These are phyloP conservation scores for Termitomyces titanicus DNA, from an alignment of 768 basidiomycete species.

Conservation along the genomic window DNA sequence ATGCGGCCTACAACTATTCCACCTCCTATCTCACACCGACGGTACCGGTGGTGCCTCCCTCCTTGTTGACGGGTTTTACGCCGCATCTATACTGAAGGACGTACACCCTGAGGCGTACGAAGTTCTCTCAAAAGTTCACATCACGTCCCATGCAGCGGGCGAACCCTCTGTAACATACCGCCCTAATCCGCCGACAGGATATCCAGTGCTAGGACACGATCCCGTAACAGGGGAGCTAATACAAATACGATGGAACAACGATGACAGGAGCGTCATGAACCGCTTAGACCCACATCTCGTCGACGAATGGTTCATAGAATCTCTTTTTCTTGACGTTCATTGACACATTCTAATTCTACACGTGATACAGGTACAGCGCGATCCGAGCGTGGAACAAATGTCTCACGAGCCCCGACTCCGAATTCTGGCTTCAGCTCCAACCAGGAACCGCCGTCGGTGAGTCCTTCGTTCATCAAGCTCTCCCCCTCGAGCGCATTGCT, in stretches of 20 bases:
- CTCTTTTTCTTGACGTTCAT: neutral
- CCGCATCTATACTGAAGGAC: slow-evolving; percentile 73
- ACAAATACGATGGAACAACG: slow-evolving; percentile 92
- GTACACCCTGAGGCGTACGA: slow-evolving; percentile 69
- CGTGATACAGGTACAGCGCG: slow-evolving; percentile 64
- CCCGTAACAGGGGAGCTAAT: slow-evolving; percentile 51
- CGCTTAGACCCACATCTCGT: slow-evolving; percentile 55
- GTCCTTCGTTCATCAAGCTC: slow-evolving; percentile 19
- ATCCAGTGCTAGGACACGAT: slow-evolving; percentile 75
- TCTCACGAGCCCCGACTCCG: slow-evolving; percentile 75
- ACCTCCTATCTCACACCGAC: slow-evolving; percentile 79
- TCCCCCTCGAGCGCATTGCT: neutral
- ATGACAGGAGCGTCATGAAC: slow-evolving; percentile 83
- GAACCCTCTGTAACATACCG: slow-evolving; percentile 55
- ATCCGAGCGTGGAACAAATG: slow-evolving; percentile 74
- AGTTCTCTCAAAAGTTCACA: slow-evolving; percentile 60
- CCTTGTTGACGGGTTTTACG: slow-evolving; percentile 96
- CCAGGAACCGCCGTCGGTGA: slow-evolving; percentile 83
- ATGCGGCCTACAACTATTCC: slow-evolving; percentile 93
- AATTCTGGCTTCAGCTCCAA: slow-evolving; percentile 88
- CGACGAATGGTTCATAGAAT: slow-evolving; percentile 60
- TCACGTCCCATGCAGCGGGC: slow-evolving; percentile 89
- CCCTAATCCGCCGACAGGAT: slow-evolving; percentile 54
- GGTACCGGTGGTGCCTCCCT: slow-evolving; percentile 85
- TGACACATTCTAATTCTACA: neutral